Evolutionary conservation across 2,329 filamentous ascomycete species (phyloP), one percentile per base, ranked within the genome.

Genomic region (Colletotrichum eremochloae): DNA sequence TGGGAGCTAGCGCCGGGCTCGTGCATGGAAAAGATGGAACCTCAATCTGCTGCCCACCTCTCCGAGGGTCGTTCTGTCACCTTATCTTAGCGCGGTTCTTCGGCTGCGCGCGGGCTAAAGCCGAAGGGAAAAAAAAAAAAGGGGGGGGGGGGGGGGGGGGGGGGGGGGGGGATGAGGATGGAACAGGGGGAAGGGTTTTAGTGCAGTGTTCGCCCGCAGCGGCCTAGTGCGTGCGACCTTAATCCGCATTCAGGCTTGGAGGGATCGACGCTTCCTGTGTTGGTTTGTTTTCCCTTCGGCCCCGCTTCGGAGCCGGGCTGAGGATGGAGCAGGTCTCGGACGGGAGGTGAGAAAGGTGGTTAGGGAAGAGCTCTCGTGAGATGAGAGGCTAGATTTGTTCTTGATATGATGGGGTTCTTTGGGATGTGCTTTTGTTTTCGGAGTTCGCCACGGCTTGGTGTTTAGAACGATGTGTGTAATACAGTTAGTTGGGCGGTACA

Each of bases 231-330:
- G 52, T 56, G 52, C 29, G 52, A 64, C 62, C 62, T 64, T 64
- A 48, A 48, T 46, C 62, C 62, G 46, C 62, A 56, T 44, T 46
- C 50, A 24, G 38, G 40, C 48, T 3, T 29, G 29, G 46, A 52
- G 52, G 9, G 46, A 53, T 63, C 31, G 57, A 56, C 33, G 46
- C n/a, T 29, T 33, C 36, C 9, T 24, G 33, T 7, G 33, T 38
- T 40, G 31, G n/a, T 18, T 38, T 40, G 31, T 15, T 18, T 24
- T 36, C 20, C 12, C 6, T 6, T 52, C 62, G 48, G 62, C 62
- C 62, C 62, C 62, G 50, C 62, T 55, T 48, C 62, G 38, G 50
- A 18, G 36, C 50, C 62, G 62, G 62, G 62, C 62, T 36, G 62
- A 55, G 48, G 7, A 55, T 3, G 18, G 38, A 29, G 38, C 29